These are phyloP conservation scores for Apiotrichum domesticum DNA, from an alignment of 1,284 basidiomycete species.

Conservation along the genomic window DNA sequence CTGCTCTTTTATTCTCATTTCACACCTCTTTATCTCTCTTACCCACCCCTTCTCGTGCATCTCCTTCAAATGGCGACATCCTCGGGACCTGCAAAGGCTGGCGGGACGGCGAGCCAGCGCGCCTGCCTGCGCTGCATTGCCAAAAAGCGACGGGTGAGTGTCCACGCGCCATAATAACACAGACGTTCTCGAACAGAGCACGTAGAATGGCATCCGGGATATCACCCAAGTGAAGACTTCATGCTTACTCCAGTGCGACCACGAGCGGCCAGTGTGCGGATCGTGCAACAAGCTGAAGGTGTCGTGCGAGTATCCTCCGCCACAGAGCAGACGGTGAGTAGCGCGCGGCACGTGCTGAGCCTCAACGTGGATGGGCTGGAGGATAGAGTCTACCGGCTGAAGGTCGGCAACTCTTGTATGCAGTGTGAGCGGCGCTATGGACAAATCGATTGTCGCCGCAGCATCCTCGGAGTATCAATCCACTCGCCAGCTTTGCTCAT, in stretches of 20 bases:
- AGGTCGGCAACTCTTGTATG: too few species aligned
- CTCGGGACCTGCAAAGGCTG: not conserved
- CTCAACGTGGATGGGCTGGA: not conserved
- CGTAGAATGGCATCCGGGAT: not conserved
- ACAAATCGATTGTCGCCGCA: too few species aligned
- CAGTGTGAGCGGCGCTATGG: too few species aligned
- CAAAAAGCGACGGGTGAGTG: slow-evolving; percentile 19
- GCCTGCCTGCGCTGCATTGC: slow-evolving; percentile 23
- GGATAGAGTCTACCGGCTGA: too few species aligned
- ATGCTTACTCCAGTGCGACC: slow-evolving; percentile 18
- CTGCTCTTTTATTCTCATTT: not conserved
- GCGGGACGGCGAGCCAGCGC: not conserved
- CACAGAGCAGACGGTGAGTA: slow-evolving; percentile 18
- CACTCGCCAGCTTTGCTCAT: too few species aligned
- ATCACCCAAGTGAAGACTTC: not conserved
- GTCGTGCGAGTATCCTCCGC: slow-evolving; percentile 19
- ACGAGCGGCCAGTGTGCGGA: slow-evolving; percentile 17
- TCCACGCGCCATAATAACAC: too few species aligned
- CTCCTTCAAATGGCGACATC: not conserved
- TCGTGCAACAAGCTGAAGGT: slow-evolving; percentile 14
- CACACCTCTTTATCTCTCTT: not conserved
- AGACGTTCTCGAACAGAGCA: too few species aligned
- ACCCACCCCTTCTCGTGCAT: not conserved
- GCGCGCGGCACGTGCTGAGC: not conserved
- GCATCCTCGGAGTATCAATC: too few species aligned